Evolutionary conservation across 129 eudicot genomes (phyloP), one percentile per base, ranked within the genome.

Genomic region (Daucus carota): DNA sequence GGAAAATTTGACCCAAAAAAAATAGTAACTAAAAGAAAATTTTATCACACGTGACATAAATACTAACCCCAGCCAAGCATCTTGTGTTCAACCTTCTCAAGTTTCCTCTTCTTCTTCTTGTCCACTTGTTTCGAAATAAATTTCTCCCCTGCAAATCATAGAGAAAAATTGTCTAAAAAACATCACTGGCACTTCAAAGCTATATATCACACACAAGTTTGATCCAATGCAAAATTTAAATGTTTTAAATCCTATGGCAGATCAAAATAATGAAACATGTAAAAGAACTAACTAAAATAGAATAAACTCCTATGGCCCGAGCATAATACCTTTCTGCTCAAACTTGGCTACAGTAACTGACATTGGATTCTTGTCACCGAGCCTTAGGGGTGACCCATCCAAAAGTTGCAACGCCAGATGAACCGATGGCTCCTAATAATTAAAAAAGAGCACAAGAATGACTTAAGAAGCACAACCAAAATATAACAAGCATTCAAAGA

Each of bases 21-120:
- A 5, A 18, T 50, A 40, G 46, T 70, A 72, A 40, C 20, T n/a
- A 43, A 72, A 72, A 42, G n/a, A 42, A 42, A 24, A 6, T 17
- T 18, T 17, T 20, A 57, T 17, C 15, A 22, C 46, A 41, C 43
- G 60, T 73, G 2, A 13, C 26, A 5, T 24, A 36, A 59, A 54
- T 70, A 72, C 81, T 10, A 89, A 95, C 99, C 99, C 99, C 99
- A 95, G 63, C 99, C 97, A 80, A 95, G 97, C 99, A 95, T 95
- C 93, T 91, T 95, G 78, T 82, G 84, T 83, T 95, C 99, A 57
- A 95, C 92, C 84, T 89, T 89, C 88, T 95, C 84, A 75, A 89
- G 94, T 70, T 95, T 91, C 81, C 80, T 89, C 85, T 91, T 95
- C 87, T 91, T 95, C 72, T 81, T 91, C 77, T 95, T 89, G 84